A percentile compares a stretch with the other conserved stretches of the same genome.
Conservation (phyloP, 2,329 filamentous ascomycete species). For the Ophiostoma ips region DNA sequence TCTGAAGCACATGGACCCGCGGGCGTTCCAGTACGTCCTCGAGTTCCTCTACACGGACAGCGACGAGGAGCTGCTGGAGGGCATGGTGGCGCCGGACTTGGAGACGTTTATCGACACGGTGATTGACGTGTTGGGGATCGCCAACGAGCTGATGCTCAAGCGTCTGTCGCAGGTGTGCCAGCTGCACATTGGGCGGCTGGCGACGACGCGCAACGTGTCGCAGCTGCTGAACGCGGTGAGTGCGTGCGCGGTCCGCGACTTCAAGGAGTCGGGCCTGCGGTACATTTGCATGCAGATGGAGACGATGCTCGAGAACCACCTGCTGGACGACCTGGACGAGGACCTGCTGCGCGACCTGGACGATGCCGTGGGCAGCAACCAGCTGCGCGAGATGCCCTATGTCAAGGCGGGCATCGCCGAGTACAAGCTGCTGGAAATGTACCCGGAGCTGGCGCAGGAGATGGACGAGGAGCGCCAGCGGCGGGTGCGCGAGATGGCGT, state of each 20-base stretch:
- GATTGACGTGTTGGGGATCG: constrained; percentile 76
- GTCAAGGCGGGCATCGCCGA: constrained; percentile 64
- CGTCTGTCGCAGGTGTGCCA: constrained; percentile 84
- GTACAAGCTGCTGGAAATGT: constrained; percentile 45
- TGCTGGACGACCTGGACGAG: constrained; percentile 73
- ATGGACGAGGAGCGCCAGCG: constrained; percentile 56
- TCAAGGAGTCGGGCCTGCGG: constrained; percentile 78
- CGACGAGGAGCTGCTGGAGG: constrained; percentile 68
- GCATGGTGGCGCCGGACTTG: constrained; percentile 53
- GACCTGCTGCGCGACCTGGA: constrained; percentile 74
- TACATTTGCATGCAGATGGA: constrained; percentile 90
- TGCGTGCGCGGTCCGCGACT: constrained; percentile 66
- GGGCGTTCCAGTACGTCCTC: constrained; percentile 66
- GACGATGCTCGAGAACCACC: constrained; percentile 77
- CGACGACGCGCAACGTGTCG: constrained; percentile 76
- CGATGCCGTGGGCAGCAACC: constrained; percentile 65
- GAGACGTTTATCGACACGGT: constrained; percentile 83
- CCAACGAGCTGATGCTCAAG: constrained; percentile 93
- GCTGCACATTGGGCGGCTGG: constrained; percentile 65
- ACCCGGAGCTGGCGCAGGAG: constrained; percentile 48
- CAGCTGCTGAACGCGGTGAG: constrained; percentile 75
- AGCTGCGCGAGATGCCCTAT: constrained; percentile 63
- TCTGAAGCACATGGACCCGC: constrained; percentile 61
- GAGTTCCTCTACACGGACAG: constrained; percentile 72
- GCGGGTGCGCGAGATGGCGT: constrained; percentile 63